Evolutionary conservation across 441 rosid genomes (phyloP), one percentile per base, ranked within the genome.

Genomic region (Adansonia gregorii): DNA sequence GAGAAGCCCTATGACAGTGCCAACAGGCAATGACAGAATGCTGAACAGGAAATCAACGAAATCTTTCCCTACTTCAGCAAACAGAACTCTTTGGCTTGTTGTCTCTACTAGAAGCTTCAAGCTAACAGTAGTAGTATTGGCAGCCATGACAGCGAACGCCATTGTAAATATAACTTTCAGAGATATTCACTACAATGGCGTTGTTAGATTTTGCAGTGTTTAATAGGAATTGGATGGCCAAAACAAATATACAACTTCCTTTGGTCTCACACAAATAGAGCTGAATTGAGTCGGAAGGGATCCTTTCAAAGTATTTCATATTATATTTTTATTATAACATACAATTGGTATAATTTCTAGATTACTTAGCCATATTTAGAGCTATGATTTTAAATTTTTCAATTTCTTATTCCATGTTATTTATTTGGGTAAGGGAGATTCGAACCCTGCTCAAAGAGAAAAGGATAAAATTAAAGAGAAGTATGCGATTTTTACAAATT

Each of bases 21-120:
- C 80, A 10, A 81, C n/a, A 3, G 83, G 85, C 61, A 85, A 15
- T 1, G 78, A 39, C 2, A 80, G 77, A 2, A 85, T 20, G 72
- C 74, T 73, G n/a, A 83, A 76, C 6, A 85, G 76, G 61, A 84
- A 83, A 61, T 84, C 84, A 0, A 81, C 82, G 5, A 87, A 73
- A 8, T 73, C 49, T 3, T 68, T 55, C 19, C 60, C 60, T 5
- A 24, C 60, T 17, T 55, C 9, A 55, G 60, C 60, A n/a, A n/a
- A 55, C 10, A 55, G 20, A 6, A 55, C 22, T 63, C 9, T 60
- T 11, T 55, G 22, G 48, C 15, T 9, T 41, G 35, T 10, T 4
- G 46, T 31, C 11, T 72, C 75, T 2, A 72, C 61, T 15, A 72
- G 51, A 17, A 54, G 65, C 31, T 35, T 72, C 75, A 72, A n/a